Percentiles rank a stretch among this genome's conserved stretches.
These are phyloP conservation scores for Tetrapisispora iriomotensis DNA, from an alignment of 805 yeast species.

Conservation along the genomic window DNA sequence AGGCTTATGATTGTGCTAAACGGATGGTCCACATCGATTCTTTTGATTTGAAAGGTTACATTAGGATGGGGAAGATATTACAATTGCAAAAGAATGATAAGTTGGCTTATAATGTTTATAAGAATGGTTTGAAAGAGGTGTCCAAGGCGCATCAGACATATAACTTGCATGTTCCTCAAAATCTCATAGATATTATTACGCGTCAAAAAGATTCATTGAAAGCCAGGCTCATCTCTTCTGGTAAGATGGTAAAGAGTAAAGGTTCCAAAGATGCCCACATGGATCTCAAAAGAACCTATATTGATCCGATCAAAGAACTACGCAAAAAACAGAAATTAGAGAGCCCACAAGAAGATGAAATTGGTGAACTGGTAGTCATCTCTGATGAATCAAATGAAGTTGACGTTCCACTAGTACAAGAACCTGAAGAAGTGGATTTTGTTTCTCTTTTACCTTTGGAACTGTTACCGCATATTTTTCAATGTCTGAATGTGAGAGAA, in stretches of 20 bases:
- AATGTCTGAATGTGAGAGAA: constrained; percentile 13
- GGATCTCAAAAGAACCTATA: constrained; percentile 7
- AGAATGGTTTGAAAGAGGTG: constrained; percentile 11
- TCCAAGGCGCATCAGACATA: constrained; percentile 8
- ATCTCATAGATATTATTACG: constrained; percentile 8
- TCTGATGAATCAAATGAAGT: neutral
- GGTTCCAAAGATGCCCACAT: too few species aligned
- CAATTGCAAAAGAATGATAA: constrained; percentile 13
- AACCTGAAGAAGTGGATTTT: constrained; percentile 9
- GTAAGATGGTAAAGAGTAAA: neutral
- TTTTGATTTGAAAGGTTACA: constrained; percentile 20
- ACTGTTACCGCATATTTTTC: constrained; percentile 15
- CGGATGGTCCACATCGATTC: constrained; percentile 20
- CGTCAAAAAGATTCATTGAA: constrained; percentile 11
- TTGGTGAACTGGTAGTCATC: neutral
- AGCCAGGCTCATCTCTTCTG: constrained; percentile 1
- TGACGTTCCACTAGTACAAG: neutral
- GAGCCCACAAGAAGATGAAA: too few species aligned
- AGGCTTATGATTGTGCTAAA: constrained; percentile 15
- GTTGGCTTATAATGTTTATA: constrained; percentile 17
- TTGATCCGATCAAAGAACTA: constrained; percentile 18
- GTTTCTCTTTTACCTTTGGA: constrained; percentile 19
- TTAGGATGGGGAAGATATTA: constrained; percentile 21
- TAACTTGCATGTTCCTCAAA: constrained; percentile 9
- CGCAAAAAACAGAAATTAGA: neutral